These are phyloP conservation scores for Microdochium paspali DNA, from an alignment of 2,329 filamentous ascomycete species.

Conservation along the genomic window DNA sequence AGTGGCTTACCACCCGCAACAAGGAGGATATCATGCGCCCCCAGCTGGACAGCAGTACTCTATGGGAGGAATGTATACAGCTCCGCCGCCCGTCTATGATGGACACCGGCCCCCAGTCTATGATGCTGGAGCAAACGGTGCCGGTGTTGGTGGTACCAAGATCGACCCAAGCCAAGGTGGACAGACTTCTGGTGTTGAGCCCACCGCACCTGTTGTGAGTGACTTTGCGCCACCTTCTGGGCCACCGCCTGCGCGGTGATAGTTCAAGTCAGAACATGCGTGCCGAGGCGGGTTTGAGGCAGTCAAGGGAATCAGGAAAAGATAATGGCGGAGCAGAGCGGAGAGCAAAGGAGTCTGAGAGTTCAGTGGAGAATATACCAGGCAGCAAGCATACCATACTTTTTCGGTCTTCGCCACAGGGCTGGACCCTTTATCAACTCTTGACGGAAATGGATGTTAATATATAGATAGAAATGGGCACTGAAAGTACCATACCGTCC, in stretches of 20 bases:
- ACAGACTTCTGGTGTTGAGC: conserved; percentile 16
- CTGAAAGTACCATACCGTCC: too few species aligned
- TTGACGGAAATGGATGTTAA: too few species aligned
- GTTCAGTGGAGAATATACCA: conserved; percentile 3
- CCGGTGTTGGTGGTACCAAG: conserved; percentile 39
- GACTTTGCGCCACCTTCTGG: conserved; percentile 36
- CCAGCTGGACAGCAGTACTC: background rate
- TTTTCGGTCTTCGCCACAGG: background rate
- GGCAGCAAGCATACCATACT: conserved; percentile 8
- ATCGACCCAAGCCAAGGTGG: conserved; percentile 36
- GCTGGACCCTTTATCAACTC: too few species aligned
- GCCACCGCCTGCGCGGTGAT: conserved; percentile 29
- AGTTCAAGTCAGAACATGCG: conserved; percentile 7
- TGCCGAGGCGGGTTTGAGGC: too few species aligned
- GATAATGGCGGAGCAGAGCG: too few species aligned
- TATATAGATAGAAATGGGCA: too few species aligned
- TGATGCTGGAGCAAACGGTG: conserved; percentile 17
- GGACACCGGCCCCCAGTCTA: conserved; percentile 48
- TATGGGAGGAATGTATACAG: conserved; percentile 31
- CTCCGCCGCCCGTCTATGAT: conserved; percentile 51
- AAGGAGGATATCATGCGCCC: conserved; percentile 26
- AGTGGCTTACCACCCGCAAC: conserved; percentile 25
- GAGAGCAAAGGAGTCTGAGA: background rate
- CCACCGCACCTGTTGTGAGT: conserved; percentile 8
- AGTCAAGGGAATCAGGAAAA: too few species aligned